Evolutionary conservation across 306 rosid species (phyloP).

Genomic region (Acmispon strigosus): DNA sequence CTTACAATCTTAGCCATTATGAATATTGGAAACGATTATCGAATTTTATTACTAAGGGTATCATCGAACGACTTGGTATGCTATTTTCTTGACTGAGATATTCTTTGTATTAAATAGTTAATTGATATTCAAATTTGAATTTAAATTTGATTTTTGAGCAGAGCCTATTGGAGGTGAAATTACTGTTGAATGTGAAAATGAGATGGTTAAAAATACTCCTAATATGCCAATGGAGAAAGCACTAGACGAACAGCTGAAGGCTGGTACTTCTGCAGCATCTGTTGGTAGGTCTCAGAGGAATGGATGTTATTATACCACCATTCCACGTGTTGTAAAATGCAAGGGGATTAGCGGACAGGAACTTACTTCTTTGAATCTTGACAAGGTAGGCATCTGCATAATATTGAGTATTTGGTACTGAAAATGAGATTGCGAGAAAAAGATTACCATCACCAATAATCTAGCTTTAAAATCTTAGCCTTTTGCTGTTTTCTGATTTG

Average conservation of each 20-base stretch:
- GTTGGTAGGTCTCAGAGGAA: constrained; percentile 37
- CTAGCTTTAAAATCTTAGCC: background rate
- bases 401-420: background rate
- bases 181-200: constrained; percentile 53
- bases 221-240: constrained; percentile 53
- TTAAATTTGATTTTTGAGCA: constrained; percentile 25
- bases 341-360: constrained; percentile 72
- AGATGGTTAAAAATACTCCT: constrained; percentile 33
- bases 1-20: constrained; percentile 58
- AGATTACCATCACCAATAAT: background rate
- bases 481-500: constrained; percentile 12
- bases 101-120: constrained; percentile 1
- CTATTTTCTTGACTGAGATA: constrained; percentile 9
- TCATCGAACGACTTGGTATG: constrained; percentile 58
- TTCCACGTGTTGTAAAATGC: constrained; percentile 68
- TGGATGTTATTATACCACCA: constrained; percentile 81
- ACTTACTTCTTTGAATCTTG: constrained; percentile 84
- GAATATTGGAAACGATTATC: constrained; percentile 76
- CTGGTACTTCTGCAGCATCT: constrained; percentile 42
- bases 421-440: background rate
- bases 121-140: background rate
- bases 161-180: constrained; percentile 96
- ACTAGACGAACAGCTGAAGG: constrained; percentile 59
- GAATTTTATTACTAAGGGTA: constrained; percentile 47
- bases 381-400: constrained; percentile 46